phyloP scores from a whole-genome alignment of 352 stramenopile species.

The Saprolegnia parasitica region DNA sequence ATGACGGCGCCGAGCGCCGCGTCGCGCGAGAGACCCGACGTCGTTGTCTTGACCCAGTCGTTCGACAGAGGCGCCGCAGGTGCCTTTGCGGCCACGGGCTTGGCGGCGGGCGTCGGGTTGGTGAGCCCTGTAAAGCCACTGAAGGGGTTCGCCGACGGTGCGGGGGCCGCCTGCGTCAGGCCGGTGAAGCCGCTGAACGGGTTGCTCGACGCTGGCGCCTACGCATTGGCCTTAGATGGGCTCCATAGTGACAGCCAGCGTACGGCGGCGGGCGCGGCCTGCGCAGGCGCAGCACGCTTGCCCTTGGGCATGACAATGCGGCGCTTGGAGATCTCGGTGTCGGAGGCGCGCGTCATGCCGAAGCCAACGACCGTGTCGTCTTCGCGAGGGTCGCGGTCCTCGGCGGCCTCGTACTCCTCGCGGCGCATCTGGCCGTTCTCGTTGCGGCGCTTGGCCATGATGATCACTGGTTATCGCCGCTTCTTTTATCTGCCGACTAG shows the following conservation, averaged over 20 bases:
- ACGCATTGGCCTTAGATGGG: constrained; percentile 1
- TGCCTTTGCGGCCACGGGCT: constrained; percentile 4
- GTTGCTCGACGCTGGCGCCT: constrained; percentile 29
- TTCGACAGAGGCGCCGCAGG: neutral
- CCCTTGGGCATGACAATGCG: constrained; percentile 68
- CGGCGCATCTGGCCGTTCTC: constrained; percentile 82
- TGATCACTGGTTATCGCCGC: constrained; percentile 29
- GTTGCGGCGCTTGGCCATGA: constrained; percentile 83
- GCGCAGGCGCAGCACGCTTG: constrained; percentile 34
- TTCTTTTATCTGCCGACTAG: neutral
- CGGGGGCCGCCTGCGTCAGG: constrained; percentile 17
- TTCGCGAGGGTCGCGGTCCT: constrained; percentile 35
- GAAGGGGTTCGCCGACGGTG: constrained; percentile 12
- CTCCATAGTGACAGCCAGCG: neutral
- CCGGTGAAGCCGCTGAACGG: constrained; percentile 38
- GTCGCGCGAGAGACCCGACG: constrained; percentile 6
- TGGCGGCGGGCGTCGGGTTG: neutral
- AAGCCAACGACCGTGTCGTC: constrained; percentile 48
- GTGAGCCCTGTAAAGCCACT: constrained; percentile 4
- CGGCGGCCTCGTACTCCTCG: constrained; percentile 69
- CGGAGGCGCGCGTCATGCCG: constrained; percentile 66
- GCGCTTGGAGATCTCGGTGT: constrained; percentile 61
- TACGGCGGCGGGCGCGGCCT: constrained; percentile 30
- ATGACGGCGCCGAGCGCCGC: constrained; percentile 33
- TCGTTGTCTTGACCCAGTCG: constrained; percentile 24